Base-by-base conservation (phyloP, 176 grass and related monocot species). In the Eragrostis curvula region DNA sequence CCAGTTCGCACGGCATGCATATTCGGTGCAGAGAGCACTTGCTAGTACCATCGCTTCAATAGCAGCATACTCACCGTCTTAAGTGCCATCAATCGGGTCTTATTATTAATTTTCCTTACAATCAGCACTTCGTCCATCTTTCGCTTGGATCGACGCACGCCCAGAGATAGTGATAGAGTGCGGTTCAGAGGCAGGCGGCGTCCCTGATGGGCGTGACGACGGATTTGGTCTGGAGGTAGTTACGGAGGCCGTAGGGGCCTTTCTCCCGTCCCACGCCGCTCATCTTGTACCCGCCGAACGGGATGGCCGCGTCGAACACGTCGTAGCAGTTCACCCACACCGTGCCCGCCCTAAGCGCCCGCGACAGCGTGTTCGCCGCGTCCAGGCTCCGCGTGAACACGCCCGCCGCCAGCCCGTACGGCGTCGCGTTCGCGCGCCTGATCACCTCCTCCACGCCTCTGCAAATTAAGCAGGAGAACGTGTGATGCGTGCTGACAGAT, bases 201-300 rank as follows among this genome's bases (percentile, higher is more conserved):
- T 64, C 28, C 25, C 28, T 32, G 62, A 94, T 56, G 32, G 91
- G 85, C 79, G 87, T 73, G 70, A 99, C 91, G 27, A 96, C 91
- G 44, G 96, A 77, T 85, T 99, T 99, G 63, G 90, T 70, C 87
- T 99, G 93, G 57, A 96, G 75, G 89, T 99, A 94, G 93, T 94
- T 92, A 63, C 80, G 87, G n/a, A 99, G 93, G 73, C 91, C 91
- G 77, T 96, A 88, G 39, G 81, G 9, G 39, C 91, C 96, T 80
- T 96, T 99, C 89, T 94, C 96, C 73, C 96, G 51, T 1, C 96
- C 96, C 1, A 89, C 28, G 73, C 96, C 93, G 25, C 96, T 99
- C 96, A 96, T 96, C 83, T 96, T 99, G 91, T 87, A 96, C 13
- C 96, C 91, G 10, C 93, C 93, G 73, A 96, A 96, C 20, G 96